Percentiles rank a stretch among this genome's conserved stretches.
phyloP scores from a whole-genome alignment of 352 stramenopile species.

The Pythium scleroteichum region DNA sequence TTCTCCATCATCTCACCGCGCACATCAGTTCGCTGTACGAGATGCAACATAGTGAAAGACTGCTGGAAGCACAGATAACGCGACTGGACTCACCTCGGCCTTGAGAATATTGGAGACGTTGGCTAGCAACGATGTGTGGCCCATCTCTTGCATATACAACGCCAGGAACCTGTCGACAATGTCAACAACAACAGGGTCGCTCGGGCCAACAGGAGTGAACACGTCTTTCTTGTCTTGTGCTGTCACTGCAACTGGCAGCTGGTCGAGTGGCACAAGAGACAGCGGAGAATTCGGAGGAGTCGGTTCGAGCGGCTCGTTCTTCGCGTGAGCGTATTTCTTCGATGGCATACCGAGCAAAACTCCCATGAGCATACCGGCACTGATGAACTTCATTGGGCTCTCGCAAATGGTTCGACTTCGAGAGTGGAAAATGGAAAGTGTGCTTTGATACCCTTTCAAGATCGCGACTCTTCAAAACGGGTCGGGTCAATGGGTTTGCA shows the following conservation, averaged over 20 bases:
- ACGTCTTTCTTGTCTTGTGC: slow-evolving; percentile 6
- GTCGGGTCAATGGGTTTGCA: slow-evolving; percentile 15
- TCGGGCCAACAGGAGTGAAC: slow-evolving; percentile 25
- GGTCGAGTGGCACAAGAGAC: no score
- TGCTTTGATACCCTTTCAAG: slow-evolving; percentile 24
- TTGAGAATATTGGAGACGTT: slow-evolving; percentile 51
- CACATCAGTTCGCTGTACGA: slow-evolving; percentile 33
- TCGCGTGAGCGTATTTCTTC: neutral
- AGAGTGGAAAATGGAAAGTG: slow-evolving; percentile 16
- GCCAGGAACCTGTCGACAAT: slow-evolving; percentile 53
- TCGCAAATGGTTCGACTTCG: neutral
- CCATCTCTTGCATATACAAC: slow-evolving; percentile 52
- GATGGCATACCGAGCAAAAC: neutral
- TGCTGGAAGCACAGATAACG: no score
- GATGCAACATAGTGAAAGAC: no score
- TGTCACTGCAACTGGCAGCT: no score
- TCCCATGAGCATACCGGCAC: neutral
- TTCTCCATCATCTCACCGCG: slow-evolving; percentile 44
- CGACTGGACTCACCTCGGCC: slow-evolving; percentile 32
- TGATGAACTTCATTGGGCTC: slow-evolving; percentile 8
- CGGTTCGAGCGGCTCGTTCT: slow-evolving; percentile 18
- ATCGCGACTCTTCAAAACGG: slow-evolving; percentile 30
- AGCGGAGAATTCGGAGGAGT: neutral
- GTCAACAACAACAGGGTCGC: slow-evolving; percentile 31
- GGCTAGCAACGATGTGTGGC: slow-evolving; percentile 40